Conservation (phyloP, 441 rosid genomes). For the Bruguiera hainesii region DNA sequence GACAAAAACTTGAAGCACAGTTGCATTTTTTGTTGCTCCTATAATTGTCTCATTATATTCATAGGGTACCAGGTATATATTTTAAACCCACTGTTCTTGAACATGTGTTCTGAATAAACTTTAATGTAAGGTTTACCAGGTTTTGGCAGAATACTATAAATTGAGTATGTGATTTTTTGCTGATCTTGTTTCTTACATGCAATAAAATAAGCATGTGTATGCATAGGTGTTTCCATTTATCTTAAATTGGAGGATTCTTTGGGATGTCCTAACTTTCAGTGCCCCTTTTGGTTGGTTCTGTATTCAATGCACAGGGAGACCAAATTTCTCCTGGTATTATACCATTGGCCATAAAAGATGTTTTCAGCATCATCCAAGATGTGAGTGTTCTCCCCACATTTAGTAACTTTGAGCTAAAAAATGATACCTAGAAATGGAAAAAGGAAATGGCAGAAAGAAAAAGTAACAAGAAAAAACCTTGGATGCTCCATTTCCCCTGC, state of each 20-base stretch:
- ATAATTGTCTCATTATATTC: background rate
- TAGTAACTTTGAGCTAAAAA: background rate
- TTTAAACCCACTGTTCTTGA: too few relatives aligned
- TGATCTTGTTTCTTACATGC: too few relatives aligned
- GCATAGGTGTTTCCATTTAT: background rate
- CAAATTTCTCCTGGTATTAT: slow-evolving; percentile 92
- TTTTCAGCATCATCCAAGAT: slow-evolving; percentile 97
- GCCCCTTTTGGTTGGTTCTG: slow-evolving; percentile 12
- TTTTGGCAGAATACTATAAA: too few relatives aligned
- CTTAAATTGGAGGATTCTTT: background rate
- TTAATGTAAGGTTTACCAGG: too few relatives aligned
- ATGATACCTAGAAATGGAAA: too few relatives aligned
- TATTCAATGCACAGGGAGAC: slow-evolving; percentile 71
- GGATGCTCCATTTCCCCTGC: too few relatives aligned
- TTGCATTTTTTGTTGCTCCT: slow-evolving; percentile 5
- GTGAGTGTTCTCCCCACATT: slow-evolving; percentile 42
- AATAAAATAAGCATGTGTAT: too few relatives aligned
- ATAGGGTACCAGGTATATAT: too few relatives aligned
- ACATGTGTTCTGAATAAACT: too few relatives aligned
- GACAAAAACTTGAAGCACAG: background rate
- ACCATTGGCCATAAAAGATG: slow-evolving; percentile 98
- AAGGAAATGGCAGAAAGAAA: too few relatives aligned
- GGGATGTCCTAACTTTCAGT: background rate
- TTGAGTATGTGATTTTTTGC: too few relatives aligned
- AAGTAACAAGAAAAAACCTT: too few relatives aligned